Evolutionary conservation across 306 rosid species (phyloP).

Genomic region (Glycine tomentella): DNA sequence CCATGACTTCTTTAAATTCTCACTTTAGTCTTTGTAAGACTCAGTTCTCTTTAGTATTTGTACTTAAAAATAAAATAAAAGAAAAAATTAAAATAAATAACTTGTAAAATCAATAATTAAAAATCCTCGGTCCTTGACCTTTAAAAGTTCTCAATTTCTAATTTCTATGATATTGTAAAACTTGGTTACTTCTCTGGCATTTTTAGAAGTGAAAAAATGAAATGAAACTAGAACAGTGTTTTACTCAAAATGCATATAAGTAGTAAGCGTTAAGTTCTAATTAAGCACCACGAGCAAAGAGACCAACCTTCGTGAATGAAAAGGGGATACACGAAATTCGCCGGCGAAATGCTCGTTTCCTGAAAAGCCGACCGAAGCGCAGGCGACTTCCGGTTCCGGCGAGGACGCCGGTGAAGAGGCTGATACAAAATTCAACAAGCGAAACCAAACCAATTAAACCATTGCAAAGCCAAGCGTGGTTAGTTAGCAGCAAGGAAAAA

Average conservation of each 20-base stretch:
- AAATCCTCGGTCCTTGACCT: too few species aligned
- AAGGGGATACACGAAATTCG: slow-evolving; percentile 91
- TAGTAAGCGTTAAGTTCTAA: not conserved
- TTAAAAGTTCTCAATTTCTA: too few species aligned
- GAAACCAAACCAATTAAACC: not conserved
- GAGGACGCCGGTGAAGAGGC: slow-evolving; percentile 87
- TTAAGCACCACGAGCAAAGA: not conserved
- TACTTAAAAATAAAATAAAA: too few species aligned
- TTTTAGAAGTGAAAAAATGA: not conserved
- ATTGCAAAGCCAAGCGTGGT: slow-evolving; percentile 24
- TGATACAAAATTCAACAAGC: slow-evolving; percentile 40
- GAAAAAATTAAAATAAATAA: too few species aligned
- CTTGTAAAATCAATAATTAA: too few species aligned
- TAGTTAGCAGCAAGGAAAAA: not conserved
- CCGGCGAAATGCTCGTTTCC: slow-evolving; percentile 84
- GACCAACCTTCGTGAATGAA: slow-evolving; percentile 93
- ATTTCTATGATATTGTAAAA: too few species aligned
- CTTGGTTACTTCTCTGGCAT: too few species aligned
- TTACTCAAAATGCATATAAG: slow-evolving; percentile 15
- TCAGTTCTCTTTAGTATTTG: not conserved
- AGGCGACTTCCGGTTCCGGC: slow-evolving; percentile 77
- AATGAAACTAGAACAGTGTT: not conserved
- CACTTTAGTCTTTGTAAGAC: not conserved
- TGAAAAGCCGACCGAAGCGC: slow-evolving; percentile 79
- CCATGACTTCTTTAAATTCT: not conserved